phyloP scores from a whole-genome alignment of 2,329 filamentous ascomycete genomes.

The Sclerotinia borealis region DNA sequence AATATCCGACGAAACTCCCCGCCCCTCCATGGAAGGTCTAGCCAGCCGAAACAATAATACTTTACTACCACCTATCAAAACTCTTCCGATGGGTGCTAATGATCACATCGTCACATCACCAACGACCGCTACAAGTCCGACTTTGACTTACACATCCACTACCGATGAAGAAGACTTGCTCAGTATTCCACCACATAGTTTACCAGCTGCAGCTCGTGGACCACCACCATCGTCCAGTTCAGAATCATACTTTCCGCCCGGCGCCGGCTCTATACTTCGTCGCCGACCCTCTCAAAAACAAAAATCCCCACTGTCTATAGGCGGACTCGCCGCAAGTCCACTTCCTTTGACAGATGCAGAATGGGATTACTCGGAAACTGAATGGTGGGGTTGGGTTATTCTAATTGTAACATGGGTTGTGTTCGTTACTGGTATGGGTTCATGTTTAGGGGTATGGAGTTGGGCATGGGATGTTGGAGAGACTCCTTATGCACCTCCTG shows the following conservation, averaged over 20 bases:
- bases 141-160: conserved; percentile 61
- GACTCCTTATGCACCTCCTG: conserved; percentile 89
- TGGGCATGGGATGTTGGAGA: conserved; percentile 99
- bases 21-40: conserved; percentile 42
- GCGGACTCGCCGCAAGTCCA: conserved; percentile 45
- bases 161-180: conserved; percentile 79
- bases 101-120: conserved; percentile 29
- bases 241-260: conserved; percentile 55
- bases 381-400: conserved; percentile 97
- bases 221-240: conserved; percentile 48
- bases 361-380: conserved; percentile 91
- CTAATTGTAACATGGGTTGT: conserved; percentile 88
- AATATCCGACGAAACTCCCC: conserved; percentile 42
- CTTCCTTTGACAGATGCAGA: conserved; percentile 45
- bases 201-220: conserved; percentile 38
- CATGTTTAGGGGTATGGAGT: conserved; percentile 89
- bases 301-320: conserved; percentile 56
- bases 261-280: conserved; percentile 34
- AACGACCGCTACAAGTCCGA: conserved; percentile 43
- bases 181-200: conserved; percentile 49
- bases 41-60: conserved; percentile 32
- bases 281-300: conserved; percentile 32
- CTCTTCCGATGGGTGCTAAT: conserved; percentile 29
- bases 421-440: conserved; percentile 95
- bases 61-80: conserved; percentile 27